A percentile compares a stretch with the other conserved stretches of the same genome.
Evolutionary conservation across 176 grass and related monocot genomes (phyloP).

Genomic region (Carex kokanica): DNA sequence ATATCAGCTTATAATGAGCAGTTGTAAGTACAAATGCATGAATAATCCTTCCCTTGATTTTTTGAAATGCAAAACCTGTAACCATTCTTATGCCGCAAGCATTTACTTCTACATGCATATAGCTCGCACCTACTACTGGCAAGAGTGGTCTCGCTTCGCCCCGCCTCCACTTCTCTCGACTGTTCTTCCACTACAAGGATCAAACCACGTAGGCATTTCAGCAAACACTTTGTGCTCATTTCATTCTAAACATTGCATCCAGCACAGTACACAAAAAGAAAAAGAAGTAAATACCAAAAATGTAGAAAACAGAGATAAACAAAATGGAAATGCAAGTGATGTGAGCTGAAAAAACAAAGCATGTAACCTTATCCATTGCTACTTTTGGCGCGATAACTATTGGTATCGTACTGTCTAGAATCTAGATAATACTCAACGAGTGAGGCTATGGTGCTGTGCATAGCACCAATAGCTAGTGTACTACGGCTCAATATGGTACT

Average conservation of each 20-base stretch:
- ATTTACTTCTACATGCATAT: conserved; percentile 18
- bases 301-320: background rate
- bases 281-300: background rate
- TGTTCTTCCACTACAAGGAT: background rate
- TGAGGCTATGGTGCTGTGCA: too few species aligned
- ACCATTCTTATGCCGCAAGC: conserved; percentile 5
- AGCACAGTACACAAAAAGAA: background rate
- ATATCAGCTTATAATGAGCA: background rate
- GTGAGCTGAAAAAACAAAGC: background rate
- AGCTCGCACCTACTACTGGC: background rate
- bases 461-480: too few species aligned
- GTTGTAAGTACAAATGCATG: conserved; percentile 21
- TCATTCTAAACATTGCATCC: background rate
- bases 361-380: conserved; percentile 14
- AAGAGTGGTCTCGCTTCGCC: background rate
- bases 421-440: background rate
- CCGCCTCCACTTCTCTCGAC: background rate
- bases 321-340: background rate
- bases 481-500: too few species aligned
- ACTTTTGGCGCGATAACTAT: background rate
- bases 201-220: background rate
- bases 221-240: conserved; percentile 11
- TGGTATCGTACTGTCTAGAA: background rate
- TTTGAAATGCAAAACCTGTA: conserved; percentile 13
- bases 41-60: background rate